Base-by-base conservation (phyloP, 192 early-diverging fungal genomes). In the Backusella circina region DNA sequence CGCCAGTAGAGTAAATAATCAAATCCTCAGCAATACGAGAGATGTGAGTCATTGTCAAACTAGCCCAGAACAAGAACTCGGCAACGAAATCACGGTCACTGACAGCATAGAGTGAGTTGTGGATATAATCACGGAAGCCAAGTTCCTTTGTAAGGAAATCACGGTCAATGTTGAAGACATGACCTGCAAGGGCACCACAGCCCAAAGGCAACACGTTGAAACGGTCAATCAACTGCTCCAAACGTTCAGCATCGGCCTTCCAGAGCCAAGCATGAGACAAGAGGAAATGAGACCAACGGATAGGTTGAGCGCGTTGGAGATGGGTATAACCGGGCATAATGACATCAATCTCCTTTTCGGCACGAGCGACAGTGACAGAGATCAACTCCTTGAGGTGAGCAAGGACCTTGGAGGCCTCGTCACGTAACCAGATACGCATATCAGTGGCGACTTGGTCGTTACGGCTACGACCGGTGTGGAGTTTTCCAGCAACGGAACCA, bases 281-380 rank as follows among this genome's bases (percentile, higher is more conserved):
- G 47, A 99, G 86, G 65, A 92, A 90, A 75, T 99, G 98, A 30
- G 91, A 92, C 98, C 98, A 99, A 39, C 96, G 93, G 73, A 99
- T 98, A 7, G 98, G 98, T 86, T 99, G 98, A 5, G 97, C 98
- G 21, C 96, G 87, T 90, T 96, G 98, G 79, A 99, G 77, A 81
- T 99, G 98, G n/a, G 98, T 99, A 86, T 98, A 99, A 0, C 98
- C 98, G 39, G 98, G 98, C 95, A 99, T 97, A 69, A 99, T 77
- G n/a, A 96, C 91, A 81, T 98, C 93, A 12, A 98, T 88, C 77
- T 99, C 98, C 35, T 76, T 78, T 72, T 93, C 90, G 5, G 98
- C 98, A n/a, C 98, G 87, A 36, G 83, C 81, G 3, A 95, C 92
- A 32, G 90, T 83, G 12, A 88, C 89, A 13, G 79, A 83, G 6